A percentile compares a stretch with the other conserved stretches of the same genome.
Conservation (phyloP, 306 rosid species). For the Morella rubra region DNA sequence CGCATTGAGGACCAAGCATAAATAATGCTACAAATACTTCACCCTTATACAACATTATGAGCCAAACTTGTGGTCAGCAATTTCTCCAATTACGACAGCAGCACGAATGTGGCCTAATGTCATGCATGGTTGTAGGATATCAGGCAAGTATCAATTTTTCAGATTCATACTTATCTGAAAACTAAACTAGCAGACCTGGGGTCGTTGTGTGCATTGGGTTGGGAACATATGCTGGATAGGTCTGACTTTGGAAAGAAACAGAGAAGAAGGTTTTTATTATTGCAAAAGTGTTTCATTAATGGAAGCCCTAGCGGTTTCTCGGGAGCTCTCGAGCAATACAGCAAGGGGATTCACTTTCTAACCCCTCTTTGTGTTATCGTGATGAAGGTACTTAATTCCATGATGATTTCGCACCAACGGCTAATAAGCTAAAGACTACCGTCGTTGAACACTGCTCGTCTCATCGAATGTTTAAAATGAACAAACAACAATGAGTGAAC, state of each 20-base stretch:
- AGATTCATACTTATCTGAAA: background rate
- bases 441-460: too few species aligned
- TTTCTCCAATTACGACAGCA: background rate
- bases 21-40: background rate
- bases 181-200: background rate
- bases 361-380: too few species aligned
- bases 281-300: background rate
- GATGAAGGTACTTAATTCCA: background rate
- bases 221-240: background rate
- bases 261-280: too few species aligned
- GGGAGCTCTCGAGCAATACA: too few species aligned
- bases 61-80: background rate
- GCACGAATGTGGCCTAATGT: background rate
- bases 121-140: background rate
- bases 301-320: background rate
- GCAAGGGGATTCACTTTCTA: too few species aligned
- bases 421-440: too few species aligned
- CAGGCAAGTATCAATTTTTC: background rate
- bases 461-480: background rate
- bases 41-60: background rate
- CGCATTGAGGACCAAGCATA: background rate
- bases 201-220: background rate
- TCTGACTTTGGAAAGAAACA: background rate
- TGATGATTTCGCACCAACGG: background rate
- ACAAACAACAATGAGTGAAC: background rate